These are phyloP conservation scores for Cicer yamashitae DNA, from an alignment of 306 rosid species.

Conservation along the genomic window DNA sequence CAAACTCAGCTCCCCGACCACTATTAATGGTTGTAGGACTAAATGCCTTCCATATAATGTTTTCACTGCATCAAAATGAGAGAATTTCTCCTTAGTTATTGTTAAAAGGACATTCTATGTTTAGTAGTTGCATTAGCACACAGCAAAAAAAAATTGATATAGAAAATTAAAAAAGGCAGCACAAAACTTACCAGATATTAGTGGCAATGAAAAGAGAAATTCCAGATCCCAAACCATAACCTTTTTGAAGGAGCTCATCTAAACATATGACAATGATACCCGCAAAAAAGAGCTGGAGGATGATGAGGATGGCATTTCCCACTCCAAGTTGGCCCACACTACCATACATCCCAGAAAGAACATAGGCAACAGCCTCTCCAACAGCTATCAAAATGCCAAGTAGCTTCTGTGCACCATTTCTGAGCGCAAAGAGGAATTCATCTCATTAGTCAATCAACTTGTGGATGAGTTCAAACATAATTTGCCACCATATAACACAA, in stretches of 20 bases:
- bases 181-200: constrained; percentile 74
- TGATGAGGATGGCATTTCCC: constrained; percentile 91
- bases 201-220: constrained; percentile 97
- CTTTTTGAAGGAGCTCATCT: constrained; percentile 97
- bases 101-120: neutral
- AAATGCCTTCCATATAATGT: constrained; percentile 91
- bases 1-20: constrained; percentile 93
- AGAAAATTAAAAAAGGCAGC: constrained; percentile 19
- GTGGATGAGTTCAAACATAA: neutral
- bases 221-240: constrained; percentile 98
- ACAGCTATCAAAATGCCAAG: constrained; percentile 91
- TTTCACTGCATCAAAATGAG: constrained; percentile 61
- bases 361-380: constrained; percentile 98
- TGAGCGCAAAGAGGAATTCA: constrained; percentile 27
- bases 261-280: constrained; percentile 96
- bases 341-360: constrained; percentile 95
- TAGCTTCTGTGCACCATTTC: constrained; percentile 90
- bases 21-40: constrained; percentile 93
- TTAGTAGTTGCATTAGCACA: neutral
- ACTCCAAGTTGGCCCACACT: constrained; percentile 99
- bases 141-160: neutral
- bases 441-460: constrained; percentile 2
- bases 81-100: neutral
- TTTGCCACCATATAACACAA: neutral
- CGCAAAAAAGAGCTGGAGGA: constrained; percentile 89